Conservation (phyloP, 2,329 filamentous ascomycete species). For the Botrytis deweyae region DNA sequence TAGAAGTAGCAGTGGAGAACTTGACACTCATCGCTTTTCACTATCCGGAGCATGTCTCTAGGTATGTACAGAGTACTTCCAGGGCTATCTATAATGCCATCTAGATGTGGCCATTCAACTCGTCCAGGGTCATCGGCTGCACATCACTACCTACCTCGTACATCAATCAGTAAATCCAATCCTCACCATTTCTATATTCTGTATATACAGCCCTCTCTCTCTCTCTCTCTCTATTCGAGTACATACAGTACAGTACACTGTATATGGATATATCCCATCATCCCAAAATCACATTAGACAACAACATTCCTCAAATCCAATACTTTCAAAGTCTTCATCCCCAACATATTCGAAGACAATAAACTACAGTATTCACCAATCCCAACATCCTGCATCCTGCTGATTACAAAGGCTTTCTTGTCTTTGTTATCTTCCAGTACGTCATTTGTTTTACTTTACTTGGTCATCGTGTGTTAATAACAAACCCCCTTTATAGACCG, state of each 20-base stretch:
- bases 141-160: not conserved
- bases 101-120: not conserved
- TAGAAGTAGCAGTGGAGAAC: no score
- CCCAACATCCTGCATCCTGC: not conserved
- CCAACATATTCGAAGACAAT: not conserved
- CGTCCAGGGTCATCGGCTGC: not conserved
- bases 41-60: not conserved
- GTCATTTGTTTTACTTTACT: not conserved
- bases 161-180: not conserved
- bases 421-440: not conserved
- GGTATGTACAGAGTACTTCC: no score
- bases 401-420: not conserved
- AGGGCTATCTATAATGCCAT: not conserved
- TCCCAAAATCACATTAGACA: not conserved
- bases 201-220: not conserved
- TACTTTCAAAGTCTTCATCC: no score
- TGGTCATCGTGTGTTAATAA: no score
- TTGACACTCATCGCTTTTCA: no score
- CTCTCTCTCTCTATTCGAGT: no score
- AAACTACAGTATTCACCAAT: no score
- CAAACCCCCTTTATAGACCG: not conserved
- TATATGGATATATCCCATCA: not conserved
- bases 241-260: no score
- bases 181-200: not conserved
- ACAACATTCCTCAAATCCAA: not conserved